phyloP scores from a whole-genome alignment of 192 early-diverging fungal species.

The Backusella morwellensis region DNA sequence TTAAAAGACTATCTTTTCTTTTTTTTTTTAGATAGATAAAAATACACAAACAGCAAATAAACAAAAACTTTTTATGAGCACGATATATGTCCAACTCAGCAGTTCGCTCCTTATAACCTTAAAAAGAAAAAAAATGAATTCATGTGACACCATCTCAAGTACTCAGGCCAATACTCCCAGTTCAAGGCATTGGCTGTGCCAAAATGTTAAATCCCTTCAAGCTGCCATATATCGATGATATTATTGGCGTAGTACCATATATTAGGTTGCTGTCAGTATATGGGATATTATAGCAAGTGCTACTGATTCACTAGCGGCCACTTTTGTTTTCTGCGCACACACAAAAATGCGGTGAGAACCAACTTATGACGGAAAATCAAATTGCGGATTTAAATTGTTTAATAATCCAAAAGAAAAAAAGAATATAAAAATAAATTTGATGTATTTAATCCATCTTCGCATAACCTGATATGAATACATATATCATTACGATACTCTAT shows the following conservation, averaged over 20 bases:
- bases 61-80: not conserved
- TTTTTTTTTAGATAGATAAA: not conserved
- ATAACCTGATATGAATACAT: not conserved
- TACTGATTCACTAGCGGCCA: not conserved
- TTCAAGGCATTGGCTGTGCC: not conserved
- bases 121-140: not conserved
- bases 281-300: not conserved
- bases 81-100: not conserved
- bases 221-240: not conserved
- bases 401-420: not conserved
- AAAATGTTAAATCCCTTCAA: not conserved
- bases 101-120: not conserved
- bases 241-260: not conserved
- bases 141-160: not conserved
- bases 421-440: not conserved
- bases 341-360: not conserved
- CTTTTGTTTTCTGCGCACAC: not conserved
- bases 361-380: not conserved
- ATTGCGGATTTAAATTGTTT: not conserved
- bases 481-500: not conserved
- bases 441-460: not conserved
- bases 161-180: not conserved
- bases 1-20: not conserved
- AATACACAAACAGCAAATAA: not conserved
- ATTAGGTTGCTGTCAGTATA: not conserved